phyloP scores from a whole-genome alignment of 495 filamentous ascomycete species.

The Neurospora sp. region DNA sequence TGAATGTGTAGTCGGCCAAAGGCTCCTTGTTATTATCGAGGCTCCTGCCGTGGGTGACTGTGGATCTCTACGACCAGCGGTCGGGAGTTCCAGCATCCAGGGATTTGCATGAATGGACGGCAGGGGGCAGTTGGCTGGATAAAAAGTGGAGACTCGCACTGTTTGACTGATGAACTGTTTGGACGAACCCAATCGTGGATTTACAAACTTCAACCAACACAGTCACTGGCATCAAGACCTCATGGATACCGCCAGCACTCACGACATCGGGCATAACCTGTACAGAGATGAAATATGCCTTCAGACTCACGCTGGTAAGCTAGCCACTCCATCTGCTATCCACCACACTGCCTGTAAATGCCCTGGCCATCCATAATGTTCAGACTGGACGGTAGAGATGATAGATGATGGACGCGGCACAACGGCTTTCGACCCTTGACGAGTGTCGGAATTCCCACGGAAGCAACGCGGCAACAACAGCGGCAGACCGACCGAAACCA shows the following conservation, averaged over 20 bases:
- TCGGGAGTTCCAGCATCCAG: neutral
- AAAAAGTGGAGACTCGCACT: neutral
- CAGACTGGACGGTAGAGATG: neutral
- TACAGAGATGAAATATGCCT: neutral
- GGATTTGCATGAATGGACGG: neutral
- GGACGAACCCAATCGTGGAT: neutral
- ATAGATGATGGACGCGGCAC: neutral
- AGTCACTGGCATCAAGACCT: neutral
- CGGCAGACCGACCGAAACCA: neutral
- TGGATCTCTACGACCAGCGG: neutral
- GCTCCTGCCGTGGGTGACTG: neutral
- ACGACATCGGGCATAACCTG: neutral
- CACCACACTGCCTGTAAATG: neutral
- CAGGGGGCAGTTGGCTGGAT: neutral
- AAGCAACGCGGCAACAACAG: neutral
- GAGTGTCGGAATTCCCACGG: neutral
- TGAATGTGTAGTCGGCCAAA: neutral
- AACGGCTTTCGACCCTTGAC: neutral
- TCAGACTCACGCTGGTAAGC: neutral
- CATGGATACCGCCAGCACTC: neutral
- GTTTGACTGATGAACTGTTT: neutral
- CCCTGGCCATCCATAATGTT: neutral
- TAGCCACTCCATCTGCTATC: neutral
- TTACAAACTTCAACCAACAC: neutral
- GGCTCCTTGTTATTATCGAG: neutral